phyloP scores from a whole-genome alignment of 2,329 filamentous ascomycete species.

The Talaromyces sp. region DNA sequence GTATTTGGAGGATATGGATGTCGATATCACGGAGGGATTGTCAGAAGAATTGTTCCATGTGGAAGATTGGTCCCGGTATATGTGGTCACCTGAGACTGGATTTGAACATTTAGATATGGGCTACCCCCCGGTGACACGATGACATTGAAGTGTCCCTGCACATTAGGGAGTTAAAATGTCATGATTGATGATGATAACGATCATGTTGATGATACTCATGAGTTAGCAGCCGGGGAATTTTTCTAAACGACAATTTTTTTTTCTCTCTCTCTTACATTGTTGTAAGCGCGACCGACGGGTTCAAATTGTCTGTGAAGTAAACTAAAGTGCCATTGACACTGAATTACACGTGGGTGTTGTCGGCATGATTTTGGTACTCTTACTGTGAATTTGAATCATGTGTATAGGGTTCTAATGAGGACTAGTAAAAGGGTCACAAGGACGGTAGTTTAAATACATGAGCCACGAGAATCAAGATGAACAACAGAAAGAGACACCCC shows the following conservation, averaged over 20 bases:
- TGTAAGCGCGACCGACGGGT: no score
- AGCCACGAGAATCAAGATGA: slow-evolving; percentile 4
- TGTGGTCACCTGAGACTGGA: slow-evolving; percentile 29
- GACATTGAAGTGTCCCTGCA: slow-evolving; percentile 17
- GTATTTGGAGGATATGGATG: slow-evolving; percentile 22
- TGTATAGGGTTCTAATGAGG: no score
- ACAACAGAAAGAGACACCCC: slow-evolving; percentile 6
- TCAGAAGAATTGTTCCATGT: slow-evolving; percentile 24
- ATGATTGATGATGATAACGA: slow-evolving; percentile 25
- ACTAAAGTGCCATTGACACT: no score
- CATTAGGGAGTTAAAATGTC: slow-evolving; percentile 7
- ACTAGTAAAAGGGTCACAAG: not conserved
- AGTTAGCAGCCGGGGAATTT: no score
- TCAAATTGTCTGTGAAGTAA: no score
- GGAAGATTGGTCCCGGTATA: slow-evolving; percentile 29
- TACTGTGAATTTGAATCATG: no score
- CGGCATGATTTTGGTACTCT: no score
- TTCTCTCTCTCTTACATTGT: no score
- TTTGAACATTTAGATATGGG: slow-evolving; percentile 29
- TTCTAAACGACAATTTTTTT: no score
- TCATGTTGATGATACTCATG: not conserved
- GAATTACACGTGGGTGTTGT: no score
- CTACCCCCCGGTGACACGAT: slow-evolving; percentile 19
- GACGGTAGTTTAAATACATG: not conserved
- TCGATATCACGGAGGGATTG: slow-evolving; percentile 22